phyloP scores from a whole-genome alignment of 192 early-diverging fungal species.

The Linnemannia zychae region DNA sequence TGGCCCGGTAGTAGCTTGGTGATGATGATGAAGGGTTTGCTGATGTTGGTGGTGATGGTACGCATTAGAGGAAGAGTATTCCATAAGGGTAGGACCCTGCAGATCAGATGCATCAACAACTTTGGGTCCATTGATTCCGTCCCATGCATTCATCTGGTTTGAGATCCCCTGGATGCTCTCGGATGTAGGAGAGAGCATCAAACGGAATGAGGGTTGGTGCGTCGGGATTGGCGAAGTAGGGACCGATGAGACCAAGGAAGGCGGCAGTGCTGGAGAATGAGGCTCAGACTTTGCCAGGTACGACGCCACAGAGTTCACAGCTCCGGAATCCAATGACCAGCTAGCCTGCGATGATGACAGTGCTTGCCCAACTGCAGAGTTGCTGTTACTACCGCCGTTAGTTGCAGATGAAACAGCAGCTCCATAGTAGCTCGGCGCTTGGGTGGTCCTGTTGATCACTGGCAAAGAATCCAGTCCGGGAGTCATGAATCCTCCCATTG shows the following conservation, averaged over 20 bases:
- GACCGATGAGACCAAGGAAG: constrained; percentile 9
- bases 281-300: constrained; percentile 1
- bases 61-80: background rate
- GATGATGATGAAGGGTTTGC: background rate
- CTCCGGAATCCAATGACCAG: background rate
- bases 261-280: constrained; percentile 8
- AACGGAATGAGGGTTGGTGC: constrained; percentile 17
- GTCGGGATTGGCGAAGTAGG: constrained; percentile 31
- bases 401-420: background rate
- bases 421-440: background rate
- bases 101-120: background rate
- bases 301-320: background rate
- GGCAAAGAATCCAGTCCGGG: constrained; percentile 38
- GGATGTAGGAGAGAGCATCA: constrained; percentile 38
- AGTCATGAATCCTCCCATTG: constrained; percentile 49
- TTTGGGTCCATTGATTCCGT: constrained; percentile 21
- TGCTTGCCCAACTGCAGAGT: background rate
- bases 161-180: constrained; percentile 36
- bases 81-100: background rate
- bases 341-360: background rate
- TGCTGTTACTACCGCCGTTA: background rate
- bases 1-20: background rate
- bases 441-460: constrained; percentile 17
- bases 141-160: constrained; percentile 40
- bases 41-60: background rate